phyloP scores from a whole-genome alignment of 202 grass and related monocot genomes.

The Brachypodium distachyon region DNA sequence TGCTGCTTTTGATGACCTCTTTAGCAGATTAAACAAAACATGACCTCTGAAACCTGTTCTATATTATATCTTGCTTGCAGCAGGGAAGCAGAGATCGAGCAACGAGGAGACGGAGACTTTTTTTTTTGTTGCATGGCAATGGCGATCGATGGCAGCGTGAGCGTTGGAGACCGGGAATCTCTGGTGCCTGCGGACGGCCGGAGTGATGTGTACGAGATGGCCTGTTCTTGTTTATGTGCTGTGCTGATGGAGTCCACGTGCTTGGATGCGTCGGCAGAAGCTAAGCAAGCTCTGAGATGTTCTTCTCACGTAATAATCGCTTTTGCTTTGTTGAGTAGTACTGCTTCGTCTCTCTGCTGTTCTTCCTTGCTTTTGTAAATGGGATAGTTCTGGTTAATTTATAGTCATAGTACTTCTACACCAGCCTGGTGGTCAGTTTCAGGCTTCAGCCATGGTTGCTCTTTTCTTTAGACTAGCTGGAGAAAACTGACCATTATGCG shows the following conservation, averaged over 20 bases:
- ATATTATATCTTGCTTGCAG: too few species aligned
- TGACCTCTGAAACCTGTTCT: constrained; percentile 17
- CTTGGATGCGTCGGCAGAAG: not conserved
- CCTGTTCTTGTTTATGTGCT: constrained; percentile 17
- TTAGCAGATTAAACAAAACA: not conserved
- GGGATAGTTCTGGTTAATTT: constrained; percentile 5
- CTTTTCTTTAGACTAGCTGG: too few species aligned
- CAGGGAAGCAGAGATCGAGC: not conserved
- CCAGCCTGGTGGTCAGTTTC: constrained; percentile 17
- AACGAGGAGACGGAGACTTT: constrained; percentile 16
- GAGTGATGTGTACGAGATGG: not conserved
- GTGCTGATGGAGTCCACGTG: constrained; percentile 30
- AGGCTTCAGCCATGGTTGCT: constrained; percentile 20
- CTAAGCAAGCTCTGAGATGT: constrained; percentile 18
- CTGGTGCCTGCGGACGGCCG: not conserved
- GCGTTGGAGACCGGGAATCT: constrained; percentile 39
- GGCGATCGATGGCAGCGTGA: not conserved
- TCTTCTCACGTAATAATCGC: not conserved
- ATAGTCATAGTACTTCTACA: constrained; percentile 11
- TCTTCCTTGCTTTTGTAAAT: constrained; percentile 31
- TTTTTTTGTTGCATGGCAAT: not conserved
- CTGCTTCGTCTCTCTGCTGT: not conserved
- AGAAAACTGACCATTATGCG: too few species aligned
- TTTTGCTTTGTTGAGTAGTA: constrained; percentile 20
- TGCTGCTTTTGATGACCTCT: not conserved